These are phyloP conservation scores for Leccinum griseonigrum DNA, from an alignment of 1,284 basidiomycete species.

Conservation along the genomic window DNA sequence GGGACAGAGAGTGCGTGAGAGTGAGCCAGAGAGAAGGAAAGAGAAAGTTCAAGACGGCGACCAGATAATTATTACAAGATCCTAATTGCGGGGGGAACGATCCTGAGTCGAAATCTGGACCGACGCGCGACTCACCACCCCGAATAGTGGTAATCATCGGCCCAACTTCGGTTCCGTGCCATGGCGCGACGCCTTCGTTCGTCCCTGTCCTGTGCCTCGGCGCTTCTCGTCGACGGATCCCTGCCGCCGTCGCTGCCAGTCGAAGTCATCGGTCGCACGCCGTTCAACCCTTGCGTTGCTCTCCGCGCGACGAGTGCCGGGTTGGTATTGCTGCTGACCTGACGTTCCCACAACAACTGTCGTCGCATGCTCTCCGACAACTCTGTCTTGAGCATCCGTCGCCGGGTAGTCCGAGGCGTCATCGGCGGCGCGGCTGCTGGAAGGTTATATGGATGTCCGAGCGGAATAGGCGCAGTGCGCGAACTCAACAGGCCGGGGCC, in stretches of 20 bases:
- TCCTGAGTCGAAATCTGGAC: background rate
- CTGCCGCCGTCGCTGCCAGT: constrained; percentile 24
- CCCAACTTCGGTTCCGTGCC: constrained; percentile 66
- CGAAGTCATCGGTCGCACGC: constrained; percentile 43
- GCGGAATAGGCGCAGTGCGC: constrained; percentile 50
- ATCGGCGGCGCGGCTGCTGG: constrained; percentile 68
- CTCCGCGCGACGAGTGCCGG: constrained; percentile 38
- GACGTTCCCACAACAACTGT: constrained; percentile 84
- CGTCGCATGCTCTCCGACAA: constrained; percentile 81
- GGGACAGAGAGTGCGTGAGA: constrained; percentile 6
- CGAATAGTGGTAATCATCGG: constrained; percentile 61
- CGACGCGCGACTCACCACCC: constrained; percentile 51
- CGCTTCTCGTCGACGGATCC: constrained; percentile 17
- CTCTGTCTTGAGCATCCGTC: constrained; percentile 83
- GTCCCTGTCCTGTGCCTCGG: constrained; percentile 34
- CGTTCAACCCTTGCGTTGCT: constrained; percentile 33
- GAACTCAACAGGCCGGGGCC: constrained; percentile 15
- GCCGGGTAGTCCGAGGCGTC: constrained; percentile 81
- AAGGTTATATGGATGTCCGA: constrained; percentile 72
- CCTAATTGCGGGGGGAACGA: constrained; percentile 8
- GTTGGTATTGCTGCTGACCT: constrained; percentile 55
- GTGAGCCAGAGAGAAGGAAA: background rate
- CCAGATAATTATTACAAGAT: constrained; percentile 27
- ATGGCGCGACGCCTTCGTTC: constrained; percentile 43
- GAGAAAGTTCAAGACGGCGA: constrained; percentile 15